Evolutionary conservation across 2,329 filamentous ascomycete species (phyloP).

Genomic region (Penicillium sp.): DNA sequence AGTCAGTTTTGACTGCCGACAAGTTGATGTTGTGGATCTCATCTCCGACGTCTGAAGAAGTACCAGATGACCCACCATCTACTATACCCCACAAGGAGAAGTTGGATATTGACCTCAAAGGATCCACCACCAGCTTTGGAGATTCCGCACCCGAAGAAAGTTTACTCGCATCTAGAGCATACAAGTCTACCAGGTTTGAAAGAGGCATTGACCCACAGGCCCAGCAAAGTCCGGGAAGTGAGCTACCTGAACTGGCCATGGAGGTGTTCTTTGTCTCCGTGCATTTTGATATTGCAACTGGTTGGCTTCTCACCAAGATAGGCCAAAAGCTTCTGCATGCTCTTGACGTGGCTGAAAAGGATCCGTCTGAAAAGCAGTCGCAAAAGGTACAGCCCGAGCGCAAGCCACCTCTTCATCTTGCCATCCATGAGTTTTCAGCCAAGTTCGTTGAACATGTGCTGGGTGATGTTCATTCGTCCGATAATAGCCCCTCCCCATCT

Average conservation of each 20-base stretch:
- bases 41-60: constrained; percentile 18
- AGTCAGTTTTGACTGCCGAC: constrained; percentile 36
- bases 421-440: constrained; percentile 31
- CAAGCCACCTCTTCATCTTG: constrained; percentile 24
- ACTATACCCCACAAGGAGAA: constrained; percentile 9
- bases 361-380: constrained; percentile 4
- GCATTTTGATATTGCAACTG: constrained; percentile 41
- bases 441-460: constrained; percentile 40
- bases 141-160: constrained; percentile 25
- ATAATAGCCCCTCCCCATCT: constrained; percentile 10
- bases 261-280: constrained; percentile 32
- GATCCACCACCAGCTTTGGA: constrained; percentile 21
- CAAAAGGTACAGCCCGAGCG: constrained; percentile 8
- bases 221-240: neutral
- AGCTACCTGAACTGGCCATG: constrained; percentile 24
- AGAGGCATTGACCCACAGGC: constrained; percentile 7
- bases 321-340: constrained; percentile 31
- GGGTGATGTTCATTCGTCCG: constrained; percentile 27
- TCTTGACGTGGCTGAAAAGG: constrained; percentile 16
- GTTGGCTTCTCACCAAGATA: constrained; percentile 41
- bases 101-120: constrained; percentile 20
- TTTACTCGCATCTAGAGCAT: constrained; percentile 24
- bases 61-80: constrained; percentile 5
- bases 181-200: constrained; percentile 22
- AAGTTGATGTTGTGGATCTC: constrained; percentile 38